A percentile compares a stretch with the other conserved stretches of the same genome.
Conservation (phyloP, 2,329 filamentous ascomycete genomes). For the Trichophyton rubrum region DNA sequence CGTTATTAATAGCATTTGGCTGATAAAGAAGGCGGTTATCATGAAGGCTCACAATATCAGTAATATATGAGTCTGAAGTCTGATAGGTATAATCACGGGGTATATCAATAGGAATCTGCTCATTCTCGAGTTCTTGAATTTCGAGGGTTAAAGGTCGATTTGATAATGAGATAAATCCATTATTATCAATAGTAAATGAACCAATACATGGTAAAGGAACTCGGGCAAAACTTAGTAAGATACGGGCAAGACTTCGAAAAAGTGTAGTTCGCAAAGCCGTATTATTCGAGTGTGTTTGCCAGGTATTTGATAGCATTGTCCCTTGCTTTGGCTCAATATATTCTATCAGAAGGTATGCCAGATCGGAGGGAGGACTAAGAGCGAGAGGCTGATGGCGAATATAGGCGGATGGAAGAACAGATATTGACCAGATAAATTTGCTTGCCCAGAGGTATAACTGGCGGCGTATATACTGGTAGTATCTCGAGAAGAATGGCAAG, state of each 20-base stretch:
- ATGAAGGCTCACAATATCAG: conserved; percentile 18
- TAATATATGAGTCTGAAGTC: conserved; percentile 18
- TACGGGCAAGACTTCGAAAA: conserved; percentile 14
- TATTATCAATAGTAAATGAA: conserved; percentile 21
- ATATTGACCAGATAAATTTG: background rate
- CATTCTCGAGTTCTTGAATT: conserved; percentile 19
- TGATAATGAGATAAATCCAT: conserved; percentile 16
- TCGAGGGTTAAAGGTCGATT: conserved; percentile 19
- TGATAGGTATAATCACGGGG: conserved; percentile 17
- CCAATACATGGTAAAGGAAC: conserved; percentile 23
- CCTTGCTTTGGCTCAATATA: conserved; percentile 14
- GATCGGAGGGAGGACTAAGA: background rate
- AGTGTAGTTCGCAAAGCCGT: conserved; percentile 14
- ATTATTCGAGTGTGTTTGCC: conserved; percentile 12
- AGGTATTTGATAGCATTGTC: conserved; percentile 18
- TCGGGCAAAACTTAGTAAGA: conserved; percentile 14
- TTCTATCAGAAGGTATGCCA: conserved; percentile 15
- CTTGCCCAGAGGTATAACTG: background rate
- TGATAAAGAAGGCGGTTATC: conserved; percentile 20
- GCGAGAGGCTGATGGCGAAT: background rate
- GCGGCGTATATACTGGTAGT: background rate
- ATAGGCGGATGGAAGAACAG: background rate
- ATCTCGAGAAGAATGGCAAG: background rate
- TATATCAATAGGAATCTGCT: conserved; percentile 19
- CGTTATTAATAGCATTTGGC: conserved; percentile 15